phyloP scores from a whole-genome alignment of 768 basidiomycete species.

The Lentinula edodes region DNA sequence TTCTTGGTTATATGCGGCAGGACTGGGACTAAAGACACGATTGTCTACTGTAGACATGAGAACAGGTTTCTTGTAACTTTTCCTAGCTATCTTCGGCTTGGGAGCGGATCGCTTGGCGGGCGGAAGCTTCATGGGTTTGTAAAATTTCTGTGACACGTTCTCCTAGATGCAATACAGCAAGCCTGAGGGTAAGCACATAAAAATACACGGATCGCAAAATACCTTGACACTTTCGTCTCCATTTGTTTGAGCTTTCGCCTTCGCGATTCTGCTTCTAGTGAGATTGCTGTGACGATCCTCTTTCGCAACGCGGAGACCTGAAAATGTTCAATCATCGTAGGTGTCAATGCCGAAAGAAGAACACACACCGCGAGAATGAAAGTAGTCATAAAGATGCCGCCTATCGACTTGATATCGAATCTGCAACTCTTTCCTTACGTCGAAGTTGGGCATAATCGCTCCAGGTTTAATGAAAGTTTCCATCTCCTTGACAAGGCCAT shows the following conservation, averaged over 20 bases:
- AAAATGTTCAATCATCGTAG: constrained; percentile 12
- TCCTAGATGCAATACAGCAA: background rate
- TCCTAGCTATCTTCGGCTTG: background rate
- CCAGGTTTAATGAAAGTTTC: constrained; percentile 67
- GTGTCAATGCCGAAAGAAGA: background rate
- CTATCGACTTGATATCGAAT: constrained; percentile 65
- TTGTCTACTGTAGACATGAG: background rate
- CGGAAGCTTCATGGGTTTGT: background rate
- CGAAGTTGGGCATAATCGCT: constrained; percentile 74
- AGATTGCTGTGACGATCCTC: constrained; percentile 8
- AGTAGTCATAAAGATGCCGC: constrained; percentile 75
- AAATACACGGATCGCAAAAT: background rate
- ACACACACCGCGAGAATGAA: constrained; percentile 48
- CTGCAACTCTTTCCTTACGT: constrained; percentile 64
- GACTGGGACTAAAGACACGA: background rate
- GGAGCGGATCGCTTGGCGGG: background rate
- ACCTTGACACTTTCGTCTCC: background rate
- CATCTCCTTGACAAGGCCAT: constrained; percentile 43
- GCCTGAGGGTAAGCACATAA: background rate
- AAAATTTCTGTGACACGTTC: background rate
- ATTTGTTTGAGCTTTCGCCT: background rate
- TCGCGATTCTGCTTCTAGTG: constrained; percentile 4
- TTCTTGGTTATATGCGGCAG: background rate
- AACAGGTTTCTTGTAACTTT: background rate
- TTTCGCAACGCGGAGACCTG: constrained; percentile 11